phyloP scores from a whole-genome alignment of 2,329 filamentous ascomycete species.

The Diplodia corticola region DNA sequence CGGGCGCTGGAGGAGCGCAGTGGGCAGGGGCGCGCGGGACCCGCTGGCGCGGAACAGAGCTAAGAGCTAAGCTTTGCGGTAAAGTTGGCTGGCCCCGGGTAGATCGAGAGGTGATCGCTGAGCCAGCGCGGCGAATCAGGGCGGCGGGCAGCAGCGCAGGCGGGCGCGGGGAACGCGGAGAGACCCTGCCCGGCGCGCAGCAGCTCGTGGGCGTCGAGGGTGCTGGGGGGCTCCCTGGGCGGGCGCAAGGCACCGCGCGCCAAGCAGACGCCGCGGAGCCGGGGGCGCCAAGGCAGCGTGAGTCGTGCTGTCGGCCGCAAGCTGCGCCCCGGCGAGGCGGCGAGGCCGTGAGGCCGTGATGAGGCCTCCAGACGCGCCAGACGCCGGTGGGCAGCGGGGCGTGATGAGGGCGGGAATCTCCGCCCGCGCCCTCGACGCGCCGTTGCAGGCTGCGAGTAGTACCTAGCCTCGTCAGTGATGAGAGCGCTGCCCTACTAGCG shows the following conservation, averaged over 20 bases:
- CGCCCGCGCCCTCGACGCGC: background rate
- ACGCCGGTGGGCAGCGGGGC: background rate
- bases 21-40: constrained; percentile 13
- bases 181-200: constrained; percentile 1
- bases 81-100: constrained; percentile 12
- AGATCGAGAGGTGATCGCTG: constrained; percentile 18
- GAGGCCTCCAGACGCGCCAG: background rate
- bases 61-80: constrained; percentile 18
- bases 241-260: constrained; percentile 1
- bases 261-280: background rate
- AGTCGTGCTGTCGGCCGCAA: constrained; percentile 19
- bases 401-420: background rate
- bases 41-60: constrained; percentile 11
- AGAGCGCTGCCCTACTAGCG: background rate
- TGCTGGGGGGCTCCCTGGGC: background rate
- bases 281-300: constrained; percentile 10
- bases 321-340: background rate
- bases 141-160: background rate
- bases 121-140: constrained; percentile 9
- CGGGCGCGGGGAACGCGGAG: constrained; percentile 4
- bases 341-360: too few species aligned
- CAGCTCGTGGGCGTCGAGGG: constrained; percentile 1
- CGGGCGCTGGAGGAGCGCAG: background rate
- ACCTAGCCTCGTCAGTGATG: too few species aligned
- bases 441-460: background rate